A percentile compares a stretch with the other conserved stretches of the same genome.
Evolutionary conservation across 2,329 filamentous ascomycete genomes (phyloP).

Genomic region (Huntiella decipiens): DNA sequence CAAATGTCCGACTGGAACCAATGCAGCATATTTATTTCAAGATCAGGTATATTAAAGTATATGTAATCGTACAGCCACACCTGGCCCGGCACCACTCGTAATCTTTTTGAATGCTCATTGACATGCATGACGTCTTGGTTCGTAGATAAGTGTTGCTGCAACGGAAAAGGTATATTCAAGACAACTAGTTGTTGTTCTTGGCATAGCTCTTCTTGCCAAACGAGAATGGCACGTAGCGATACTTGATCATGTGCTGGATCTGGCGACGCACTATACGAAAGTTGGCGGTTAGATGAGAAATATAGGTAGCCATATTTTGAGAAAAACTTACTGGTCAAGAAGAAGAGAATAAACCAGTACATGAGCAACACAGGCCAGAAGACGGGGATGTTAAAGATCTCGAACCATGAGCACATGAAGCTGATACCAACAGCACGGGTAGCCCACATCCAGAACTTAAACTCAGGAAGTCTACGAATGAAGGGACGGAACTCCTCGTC

Average conservation of each 20-base stretch:
- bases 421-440: conserved; percentile 69
- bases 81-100: too few species aligned
- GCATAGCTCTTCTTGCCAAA: conserved; percentile 73
- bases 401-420: conserved; percentile 81
- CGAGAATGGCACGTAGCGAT: conserved; percentile 89
- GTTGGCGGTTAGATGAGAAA: background rate
- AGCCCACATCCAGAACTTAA: conserved; percentile 98
- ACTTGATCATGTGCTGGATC: conserved; percentile 99
- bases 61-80: background rate
- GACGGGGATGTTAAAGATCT: conserved; percentile 87
- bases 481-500: conserved; percentile 98
- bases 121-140: background rate
- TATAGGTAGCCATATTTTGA: background rate
- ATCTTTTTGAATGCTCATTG: background rate
- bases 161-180: background rate
- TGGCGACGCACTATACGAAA: conserved; percentile 67
- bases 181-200: conserved; percentile 35
- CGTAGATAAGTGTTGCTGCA: background rate
- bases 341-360: conserved; percentile 95
- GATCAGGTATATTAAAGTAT: background rate
- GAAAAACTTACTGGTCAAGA: conserved; percentile 67
- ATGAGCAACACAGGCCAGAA: conserved; percentile 98
- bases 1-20: background rate
- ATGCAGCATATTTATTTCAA: background rate
- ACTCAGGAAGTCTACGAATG: conserved; percentile 86